Conservation (phyloP, 2,329 filamentous ascomycete species). For the Pyrenochaeta sp. region DNA sequence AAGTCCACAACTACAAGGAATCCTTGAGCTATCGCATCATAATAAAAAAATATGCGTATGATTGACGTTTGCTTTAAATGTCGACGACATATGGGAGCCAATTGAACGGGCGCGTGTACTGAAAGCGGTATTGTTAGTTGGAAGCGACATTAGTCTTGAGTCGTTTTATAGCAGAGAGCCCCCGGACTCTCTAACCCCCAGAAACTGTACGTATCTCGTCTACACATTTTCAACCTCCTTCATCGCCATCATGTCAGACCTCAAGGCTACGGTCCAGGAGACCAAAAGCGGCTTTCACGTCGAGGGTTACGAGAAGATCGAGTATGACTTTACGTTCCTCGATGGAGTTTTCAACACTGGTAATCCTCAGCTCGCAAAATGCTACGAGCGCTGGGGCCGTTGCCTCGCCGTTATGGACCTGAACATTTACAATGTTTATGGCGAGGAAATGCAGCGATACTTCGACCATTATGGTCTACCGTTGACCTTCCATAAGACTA, state of each 20-base stretch:
- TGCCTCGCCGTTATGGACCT: conserved; percentile 74
- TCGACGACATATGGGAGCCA: conserved; percentile 29
- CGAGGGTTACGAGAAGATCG: conserved; percentile 77
- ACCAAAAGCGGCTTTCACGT: conserved; percentile 74
- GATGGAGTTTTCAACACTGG: conserved; percentile 71
- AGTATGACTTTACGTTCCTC: conserved; percentile 78
- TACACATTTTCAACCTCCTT: conserved; percentile 14
- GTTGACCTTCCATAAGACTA: conserved; percentile 74
- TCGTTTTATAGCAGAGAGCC: conserved; percentile 22
- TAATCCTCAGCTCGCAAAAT: conserved; percentile 69
- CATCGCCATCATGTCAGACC: conserved; percentile 71
- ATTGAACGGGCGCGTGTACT: conserved; percentile 29
- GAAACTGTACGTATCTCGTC: conserved; percentile 37
- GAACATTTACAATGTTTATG: conserved; percentile 76
- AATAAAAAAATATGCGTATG: conserved; percentile 29
- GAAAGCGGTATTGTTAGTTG: conserved; percentile 19
- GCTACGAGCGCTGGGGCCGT: conserved; percentile 71
- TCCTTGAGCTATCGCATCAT: conserved; percentile 27
- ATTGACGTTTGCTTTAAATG: conserved; percentile 34
- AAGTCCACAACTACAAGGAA: conserved; percentile 33
- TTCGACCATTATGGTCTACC: conserved; percentile 71
- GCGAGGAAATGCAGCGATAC: conserved; percentile 70
- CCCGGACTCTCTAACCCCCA: conserved; percentile 19
- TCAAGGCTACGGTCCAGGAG: conserved; percentile 69
- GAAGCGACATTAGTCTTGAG: conserved; percentile 15